Evolutionary conservation across 192 early-diverging fungal species (phyloP).

Genomic region (Linnemannia schmuckeri): DNA sequence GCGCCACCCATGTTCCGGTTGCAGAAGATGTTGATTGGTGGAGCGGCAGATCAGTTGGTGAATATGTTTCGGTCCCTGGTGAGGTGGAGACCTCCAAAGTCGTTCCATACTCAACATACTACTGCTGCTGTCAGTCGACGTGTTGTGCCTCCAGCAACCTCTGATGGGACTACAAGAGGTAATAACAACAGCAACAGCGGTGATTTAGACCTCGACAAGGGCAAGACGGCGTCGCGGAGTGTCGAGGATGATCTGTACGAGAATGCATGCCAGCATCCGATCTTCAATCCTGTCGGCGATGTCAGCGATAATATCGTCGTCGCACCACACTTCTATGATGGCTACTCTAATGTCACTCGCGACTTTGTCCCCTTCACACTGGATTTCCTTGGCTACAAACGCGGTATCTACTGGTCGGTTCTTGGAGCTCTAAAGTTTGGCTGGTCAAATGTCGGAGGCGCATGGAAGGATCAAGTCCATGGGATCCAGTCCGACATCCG

Average conservation of each 20-base stretch:
- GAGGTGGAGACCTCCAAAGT: conserved; percentile 51
- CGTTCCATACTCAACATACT: conserved; percentile 52
- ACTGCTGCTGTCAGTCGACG: background rate
- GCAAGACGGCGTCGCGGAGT: background rate
- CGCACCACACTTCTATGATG: conserved; percentile 53
- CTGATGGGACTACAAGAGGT: background rate
- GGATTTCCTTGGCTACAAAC: conserved; percentile 48
- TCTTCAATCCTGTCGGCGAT: conserved; percentile 42
- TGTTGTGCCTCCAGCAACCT: background rate
- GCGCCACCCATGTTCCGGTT: conserved; percentile 58
- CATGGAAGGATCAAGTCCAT: conserved; percentile 27
- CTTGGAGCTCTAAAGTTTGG: conserved; percentile 37
- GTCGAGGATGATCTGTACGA: conserved; percentile 29
- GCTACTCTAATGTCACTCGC: conserved; percentile 45
- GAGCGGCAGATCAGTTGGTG: conserved; percentile 63
- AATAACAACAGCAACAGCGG: background rate
- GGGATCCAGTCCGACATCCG: conserved; percentile 42
- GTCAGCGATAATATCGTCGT: conserved; percentile 46
- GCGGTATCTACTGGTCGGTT: conserved; percentile 36
- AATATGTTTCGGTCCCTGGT: conserved; percentile 63
- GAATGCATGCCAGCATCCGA: conserved; percentile 34
- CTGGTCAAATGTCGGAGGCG: conserved; percentile 20
- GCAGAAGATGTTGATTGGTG: conserved; percentile 51
- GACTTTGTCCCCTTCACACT: conserved; percentile 51
- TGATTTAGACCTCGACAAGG: background rate